Base-by-base conservation (phyloP, 2,329 filamentous ascomycete genomes). In the Orbilia oligospora region DNA sequence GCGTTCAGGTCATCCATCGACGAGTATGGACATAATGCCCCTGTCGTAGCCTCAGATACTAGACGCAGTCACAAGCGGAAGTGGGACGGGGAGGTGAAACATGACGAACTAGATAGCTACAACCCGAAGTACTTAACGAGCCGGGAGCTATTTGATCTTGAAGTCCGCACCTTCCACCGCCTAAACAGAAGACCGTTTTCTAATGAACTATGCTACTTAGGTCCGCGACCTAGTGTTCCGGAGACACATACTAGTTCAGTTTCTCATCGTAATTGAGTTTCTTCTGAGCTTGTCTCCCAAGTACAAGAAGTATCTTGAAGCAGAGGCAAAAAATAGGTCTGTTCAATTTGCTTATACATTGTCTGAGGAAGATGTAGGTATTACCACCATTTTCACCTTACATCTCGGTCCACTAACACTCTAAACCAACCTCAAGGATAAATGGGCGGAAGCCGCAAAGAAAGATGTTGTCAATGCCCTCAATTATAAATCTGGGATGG, bases 51-150 rank as follows among this genome's bases (percentile, higher is more conserved):
- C 0, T 41, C 66, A 2, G 73, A 77, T n/a, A 9, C 49, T 27
- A 71, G 71, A 56, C 51, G 67, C 22, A 53, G 51, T 10, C 22
- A 36, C 4, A 78, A 72, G 27, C 75, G 68, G 8, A 78, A 78
- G 46, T 82, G 86, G 44, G 89, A 89, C 4, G 85, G 84, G 33
- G 55, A 71, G 12, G n/a, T 46, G 27, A 77, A 46, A 46, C 58
- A 79, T 63, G 90, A 91, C 78, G 86, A 91, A 64, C 88, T 90
- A 24, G 91, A 90, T 83, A 91, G 89, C 24, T 98, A 97, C 85
- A 99, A 99, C 82, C 95, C 97, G 0, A 99, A 98, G 83, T 99
- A 99, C 83, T 88, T 99, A 18, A 99, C 96, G n/a, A 98, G 94
- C 84, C 89, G 92, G 80, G 97, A 99, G 83, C 87, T 99, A 0